Conservation (phyloP, 306 rosid genomes). For the Canavalia gladiata region DNA sequence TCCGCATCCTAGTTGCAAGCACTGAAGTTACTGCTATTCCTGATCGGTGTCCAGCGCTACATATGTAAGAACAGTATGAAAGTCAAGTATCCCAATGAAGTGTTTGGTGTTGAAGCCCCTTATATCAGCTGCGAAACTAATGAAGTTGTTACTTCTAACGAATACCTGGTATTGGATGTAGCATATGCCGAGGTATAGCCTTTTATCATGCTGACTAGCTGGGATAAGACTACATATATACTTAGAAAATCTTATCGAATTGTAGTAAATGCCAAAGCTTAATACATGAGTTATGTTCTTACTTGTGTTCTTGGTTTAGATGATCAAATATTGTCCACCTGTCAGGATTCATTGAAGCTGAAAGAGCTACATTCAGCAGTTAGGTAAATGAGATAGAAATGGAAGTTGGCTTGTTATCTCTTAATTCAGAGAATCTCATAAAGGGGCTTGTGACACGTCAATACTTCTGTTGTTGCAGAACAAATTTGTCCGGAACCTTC, state of each 20-base stretch:
- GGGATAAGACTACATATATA: background rate
- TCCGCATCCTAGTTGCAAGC: background rate
- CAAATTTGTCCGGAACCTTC: background rate
- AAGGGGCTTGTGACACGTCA: background rate
- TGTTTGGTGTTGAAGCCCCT: background rate
- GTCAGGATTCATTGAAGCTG: background rate
- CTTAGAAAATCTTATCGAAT: background rate
- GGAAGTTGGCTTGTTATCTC: conserved; percentile 9
- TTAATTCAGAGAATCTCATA: background rate
- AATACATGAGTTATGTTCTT: background rate
- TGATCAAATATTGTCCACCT: background rate
- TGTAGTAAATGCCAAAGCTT: background rate
- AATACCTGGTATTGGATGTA: background rate
- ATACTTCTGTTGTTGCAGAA: background rate
- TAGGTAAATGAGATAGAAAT: background rate
- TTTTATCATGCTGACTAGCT: background rate
- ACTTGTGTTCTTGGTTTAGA: background rate
- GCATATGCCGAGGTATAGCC: background rate
- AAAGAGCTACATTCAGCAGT: conserved; percentile 6
- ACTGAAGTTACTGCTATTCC: background rate
- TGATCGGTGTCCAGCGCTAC: conserved; percentile 5
- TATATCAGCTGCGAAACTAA: background rate
- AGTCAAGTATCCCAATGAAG: background rate
- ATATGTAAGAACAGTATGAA: background rate
- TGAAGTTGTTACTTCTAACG: background rate